Evolutionary conservation across 805 yeast genomes (phyloP), one percentile per base, ranked within the genome.

Genomic region (Metschnikowia kunwiensis): DNA sequence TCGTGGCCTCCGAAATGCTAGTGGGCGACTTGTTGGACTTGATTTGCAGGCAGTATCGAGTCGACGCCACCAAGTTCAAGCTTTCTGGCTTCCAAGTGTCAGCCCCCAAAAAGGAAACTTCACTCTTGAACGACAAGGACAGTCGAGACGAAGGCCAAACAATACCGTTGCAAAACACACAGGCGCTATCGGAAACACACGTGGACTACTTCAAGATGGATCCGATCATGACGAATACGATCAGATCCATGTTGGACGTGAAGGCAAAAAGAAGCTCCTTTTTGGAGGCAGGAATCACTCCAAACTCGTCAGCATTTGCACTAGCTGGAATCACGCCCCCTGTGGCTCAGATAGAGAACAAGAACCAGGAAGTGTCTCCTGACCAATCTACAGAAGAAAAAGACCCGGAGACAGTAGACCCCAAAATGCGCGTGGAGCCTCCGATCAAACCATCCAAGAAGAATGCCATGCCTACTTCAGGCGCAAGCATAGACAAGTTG

Each of bases 21-120:
- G 45, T 47, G 7, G 49, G 45, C 7, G 47, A 43, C 7, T 31
- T 49, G 24, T 38, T 47, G 14, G 50, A 47, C 25, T 38, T 46
- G 38, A 47, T 64, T 34, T 63, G 72, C 47, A 25, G 45, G 17
- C 53, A 54, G 24, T 49, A 53, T 19, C 57, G 57, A 16, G 49
- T 66, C 16, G 58, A 59, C 24, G 43, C 57, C 3, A 24, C 51
- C 0, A 51, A 49, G 28, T 65, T 57, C 41, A 45, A 40, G 27
- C 51, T 66, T 14, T 54, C 51, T 16, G 51, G 54, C 21, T 34
- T 50, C 2, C 43, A 30, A 8, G 21, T 12, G 4, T 24, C 35
- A 5, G 18, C 28, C 4, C 22, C 11, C 12, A 32, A 19, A 5
- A 24, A 24, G n/a, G 22, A 30, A 5, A 11, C 33, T 11, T 12